phyloP scores from a whole-genome alignment of 2,329 filamentous ascomycete genomes.

The Anisogramma anomala region DNA sequence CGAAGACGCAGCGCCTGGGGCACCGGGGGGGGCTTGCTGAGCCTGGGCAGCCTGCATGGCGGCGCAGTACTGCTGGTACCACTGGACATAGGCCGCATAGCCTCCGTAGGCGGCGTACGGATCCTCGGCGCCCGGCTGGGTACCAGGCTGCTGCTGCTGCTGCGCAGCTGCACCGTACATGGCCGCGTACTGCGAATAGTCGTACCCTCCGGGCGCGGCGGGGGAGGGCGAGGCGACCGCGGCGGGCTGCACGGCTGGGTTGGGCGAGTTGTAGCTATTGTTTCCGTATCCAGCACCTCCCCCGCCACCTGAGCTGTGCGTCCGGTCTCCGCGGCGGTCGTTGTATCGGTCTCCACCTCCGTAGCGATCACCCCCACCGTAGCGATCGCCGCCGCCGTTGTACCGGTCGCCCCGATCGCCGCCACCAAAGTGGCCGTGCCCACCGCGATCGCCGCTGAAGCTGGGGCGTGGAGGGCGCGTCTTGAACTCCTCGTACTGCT shows the following conservation, averaged over 20 bases:
- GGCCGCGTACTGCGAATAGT: slow-evolving; percentile 77
- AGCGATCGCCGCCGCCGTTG: slow-evolving; percentile 24
- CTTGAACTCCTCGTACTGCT: slow-evolving; percentile 88
- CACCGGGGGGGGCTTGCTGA: slow-evolving; percentile 30
- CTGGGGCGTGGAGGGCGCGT: slow-evolving; percentile 60
- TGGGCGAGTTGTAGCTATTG: slow-evolving; percentile 17
- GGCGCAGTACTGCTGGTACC: slow-evolving; percentile 62
- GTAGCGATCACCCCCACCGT: slow-evolving; percentile 29
- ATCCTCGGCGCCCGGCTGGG: slow-evolving; percentile 38
- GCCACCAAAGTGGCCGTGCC: slow-evolving; percentile 17
- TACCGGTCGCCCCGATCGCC: slow-evolving; percentile 34
- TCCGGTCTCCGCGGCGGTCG: slow-evolving; percentile 23
- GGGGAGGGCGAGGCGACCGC: slow-evolving; percentile 2
- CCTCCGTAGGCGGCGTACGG: slow-evolving; percentile 88
- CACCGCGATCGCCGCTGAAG: slow-evolving; percentile 35
- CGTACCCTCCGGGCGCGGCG: slow-evolving; percentile 36
- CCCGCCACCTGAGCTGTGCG: slow-evolving; percentile 20
- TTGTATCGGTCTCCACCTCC: slow-evolving; percentile 25
- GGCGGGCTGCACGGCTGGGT: slow-evolving; percentile 3
- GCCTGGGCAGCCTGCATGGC: slow-evolving; percentile 39
- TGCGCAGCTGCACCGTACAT: slow-evolving; percentile 43
- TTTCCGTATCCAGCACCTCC: slow-evolving; percentile 17
- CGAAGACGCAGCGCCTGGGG: slow-evolving; percentile 32
- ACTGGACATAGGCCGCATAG: slow-evolving; percentile 63
- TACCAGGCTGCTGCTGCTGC: slow-evolving; percentile 18